These are phyloP conservation scores for Phlebiopsis flavidoalba DNA, from an alignment of 768 basidiomycete genomes.

Conservation along the genomic window DNA sequence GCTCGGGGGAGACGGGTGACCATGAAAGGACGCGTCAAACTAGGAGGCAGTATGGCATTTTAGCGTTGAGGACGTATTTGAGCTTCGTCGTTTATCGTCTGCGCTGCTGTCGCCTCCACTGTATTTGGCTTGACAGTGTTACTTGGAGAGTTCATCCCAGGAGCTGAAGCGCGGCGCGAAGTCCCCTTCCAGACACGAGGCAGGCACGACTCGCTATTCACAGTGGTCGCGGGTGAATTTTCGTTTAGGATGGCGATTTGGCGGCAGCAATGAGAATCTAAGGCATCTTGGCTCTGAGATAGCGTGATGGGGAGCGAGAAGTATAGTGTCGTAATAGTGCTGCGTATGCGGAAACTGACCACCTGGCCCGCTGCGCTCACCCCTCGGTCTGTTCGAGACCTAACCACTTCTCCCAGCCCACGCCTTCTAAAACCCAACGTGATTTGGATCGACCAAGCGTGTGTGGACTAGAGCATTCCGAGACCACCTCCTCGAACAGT, in stretches of 20 bases:
- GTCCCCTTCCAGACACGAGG: slow-evolving; percentile 34
- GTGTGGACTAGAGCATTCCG: slow-evolving; percentile 76
- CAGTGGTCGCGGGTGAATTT: slow-evolving; percentile 3
- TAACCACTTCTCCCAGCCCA: slow-evolving; percentile 89
- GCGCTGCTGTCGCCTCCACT: slow-evolving; percentile 10
- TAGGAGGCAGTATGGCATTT: slow-evolving; percentile 85
- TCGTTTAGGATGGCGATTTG: background rate
- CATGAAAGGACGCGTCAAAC: slow-evolving; percentile 90
- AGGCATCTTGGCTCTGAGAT: no score
- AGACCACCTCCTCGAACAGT: slow-evolving; percentile 92
- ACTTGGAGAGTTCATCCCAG: slow-evolving; percentile 22
- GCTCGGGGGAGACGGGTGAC: slow-evolving; percentile 72
- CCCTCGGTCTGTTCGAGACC: slow-evolving; percentile 90
- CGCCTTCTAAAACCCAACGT: slow-evolving; percentile 78
- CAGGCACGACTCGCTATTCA: slow-evolving; percentile 19
- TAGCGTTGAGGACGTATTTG: slow-evolving; percentile 71
- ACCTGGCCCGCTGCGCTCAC: slow-evolving; percentile 96
- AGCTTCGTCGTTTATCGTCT: slow-evolving; percentile 55
- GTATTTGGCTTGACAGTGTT: slow-evolving; percentile 14
- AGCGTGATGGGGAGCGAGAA: no score
- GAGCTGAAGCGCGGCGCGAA: slow-evolving; percentile 35
- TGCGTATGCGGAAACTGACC: slow-evolving; percentile 85
- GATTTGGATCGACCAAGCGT: slow-evolving; percentile 67
- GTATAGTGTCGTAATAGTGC: slow-evolving; percentile 38
- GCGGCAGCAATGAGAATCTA: background rate